Percentiles rank a stretch among this genome's conserved stretches.
These are phyloP conservation scores for Linderina pennispora DNA, from an alignment of 192 early-diverging fungal genomes.

Conservation along the genomic window DNA sequence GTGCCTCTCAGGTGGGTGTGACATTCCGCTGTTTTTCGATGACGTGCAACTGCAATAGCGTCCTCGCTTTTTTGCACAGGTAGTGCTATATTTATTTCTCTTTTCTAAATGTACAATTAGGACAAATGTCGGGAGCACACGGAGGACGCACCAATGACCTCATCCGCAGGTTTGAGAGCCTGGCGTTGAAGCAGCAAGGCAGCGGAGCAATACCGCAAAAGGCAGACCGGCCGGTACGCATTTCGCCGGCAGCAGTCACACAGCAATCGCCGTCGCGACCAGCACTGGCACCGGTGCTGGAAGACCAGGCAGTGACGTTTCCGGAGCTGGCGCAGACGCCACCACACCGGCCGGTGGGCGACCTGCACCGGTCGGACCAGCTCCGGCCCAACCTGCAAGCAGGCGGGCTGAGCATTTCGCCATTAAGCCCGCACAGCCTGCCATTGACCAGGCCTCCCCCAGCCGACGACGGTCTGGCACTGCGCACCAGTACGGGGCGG, in stretches of 20 bases:
- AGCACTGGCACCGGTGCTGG: neutral
- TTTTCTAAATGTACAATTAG: too few species aligned
- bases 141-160: conserved; percentile 33
- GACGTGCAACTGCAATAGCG: too few species aligned
- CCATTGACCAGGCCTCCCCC: neutral
- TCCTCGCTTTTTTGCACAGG: too few species aligned
- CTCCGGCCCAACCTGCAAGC: neutral
- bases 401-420: conserved; percentile 1
- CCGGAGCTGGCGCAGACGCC: conserved; percentile 4
- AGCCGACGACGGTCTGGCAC: neutral
- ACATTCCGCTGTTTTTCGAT: too few species aligned
- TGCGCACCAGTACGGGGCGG: conserved; percentile 1
- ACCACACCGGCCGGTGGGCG: neutral
- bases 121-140: conserved; percentile 9
- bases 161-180: conserved; percentile 31
- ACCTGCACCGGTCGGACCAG: neutral
- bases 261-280: neutral
- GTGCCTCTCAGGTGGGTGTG: too few species aligned
- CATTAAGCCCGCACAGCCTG: neutral
- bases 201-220: neutral
- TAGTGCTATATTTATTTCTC: too few species aligned
- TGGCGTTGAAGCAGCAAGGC: conserved; percentile 22
- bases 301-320: neutral
- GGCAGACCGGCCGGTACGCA: neutral
- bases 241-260: neutral